These are phyloP conservation scores for Oxytropis ochrocephala DNA, from an alignment of 306 rosid genomes.

Conservation along the genomic window DNA sequence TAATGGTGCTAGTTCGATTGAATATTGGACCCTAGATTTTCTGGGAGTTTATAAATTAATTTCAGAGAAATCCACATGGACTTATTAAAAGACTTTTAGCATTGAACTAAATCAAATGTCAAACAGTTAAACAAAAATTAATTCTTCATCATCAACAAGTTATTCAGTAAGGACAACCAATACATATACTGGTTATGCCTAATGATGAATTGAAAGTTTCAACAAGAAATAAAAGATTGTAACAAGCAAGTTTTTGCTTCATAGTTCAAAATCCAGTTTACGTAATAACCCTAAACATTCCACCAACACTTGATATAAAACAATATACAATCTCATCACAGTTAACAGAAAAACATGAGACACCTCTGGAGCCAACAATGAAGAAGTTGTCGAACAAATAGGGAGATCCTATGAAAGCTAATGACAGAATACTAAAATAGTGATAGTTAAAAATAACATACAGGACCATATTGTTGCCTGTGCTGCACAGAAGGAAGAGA, in stretches of 20 bases:
- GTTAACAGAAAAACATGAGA: not conserved
- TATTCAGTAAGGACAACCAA: not conserved
- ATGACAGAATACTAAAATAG: constrained; percentile 2
- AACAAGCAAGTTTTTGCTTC: constrained; percentile 5
- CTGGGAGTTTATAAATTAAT: not conserved
- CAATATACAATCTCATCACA: constrained; percentile 13
- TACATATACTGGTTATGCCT: not conserved
- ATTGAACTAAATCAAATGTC: not conserved
- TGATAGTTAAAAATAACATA: constrained; percentile 44
- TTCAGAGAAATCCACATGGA: not conserved
- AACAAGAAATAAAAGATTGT: not conserved
- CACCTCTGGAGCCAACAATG: not conserved
- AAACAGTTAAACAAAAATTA: not conserved
- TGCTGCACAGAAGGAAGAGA: constrained; percentile 92
- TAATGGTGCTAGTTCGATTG: constrained; percentile 4
- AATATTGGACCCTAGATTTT: constrained; percentile 1
- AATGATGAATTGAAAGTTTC: not conserved
- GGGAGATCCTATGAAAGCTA: not conserved
- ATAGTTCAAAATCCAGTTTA: constrained; percentile 2
- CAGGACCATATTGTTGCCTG: constrained; percentile 97
- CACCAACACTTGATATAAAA: constrained; percentile 5
- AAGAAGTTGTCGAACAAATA: not conserved
- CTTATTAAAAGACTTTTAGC: not conserved
- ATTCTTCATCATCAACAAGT: not conserved
- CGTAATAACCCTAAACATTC: not conserved